Conservation (phyloP, 495 filamentous ascomycete genomes). For the Neurospora sublineolata region DNA sequence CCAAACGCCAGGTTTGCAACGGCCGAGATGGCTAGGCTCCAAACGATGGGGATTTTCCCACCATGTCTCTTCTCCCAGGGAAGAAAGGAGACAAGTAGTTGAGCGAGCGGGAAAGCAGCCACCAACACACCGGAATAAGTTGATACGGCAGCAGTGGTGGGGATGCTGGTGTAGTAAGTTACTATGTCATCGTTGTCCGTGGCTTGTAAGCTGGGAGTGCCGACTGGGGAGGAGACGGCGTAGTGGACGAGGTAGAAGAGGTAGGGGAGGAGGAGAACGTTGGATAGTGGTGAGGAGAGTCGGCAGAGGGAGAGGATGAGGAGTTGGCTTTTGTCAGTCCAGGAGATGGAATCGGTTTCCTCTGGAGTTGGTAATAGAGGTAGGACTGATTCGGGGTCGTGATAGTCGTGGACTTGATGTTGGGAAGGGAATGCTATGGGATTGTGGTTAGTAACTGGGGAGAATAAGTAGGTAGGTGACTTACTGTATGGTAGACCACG, state of each 20-base stretch:
- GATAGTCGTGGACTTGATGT: background rate
- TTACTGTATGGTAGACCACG: background rate
- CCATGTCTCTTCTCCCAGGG: slow-evolving; percentile 43
- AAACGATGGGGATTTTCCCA: slow-evolving; percentile 63
- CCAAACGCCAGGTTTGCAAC: slow-evolving; percentile 63
- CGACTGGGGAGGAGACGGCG: slow-evolving; percentile 19
- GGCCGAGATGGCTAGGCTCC: slow-evolving; percentile 58
- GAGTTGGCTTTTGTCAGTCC: slow-evolving; percentile 39
- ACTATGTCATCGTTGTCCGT: slow-evolving; percentile 34
- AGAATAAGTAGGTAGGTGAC: background rate
- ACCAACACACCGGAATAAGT: slow-evolving; percentile 4
- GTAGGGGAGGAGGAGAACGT: slow-evolving; percentile 41
- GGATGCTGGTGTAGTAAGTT: background rate
- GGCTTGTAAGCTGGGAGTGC: slow-evolving; percentile 47
- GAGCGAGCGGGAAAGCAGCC: slow-evolving; percentile 5
- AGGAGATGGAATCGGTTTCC: background rate
- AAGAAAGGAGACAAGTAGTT: slow-evolving; percentile 48
- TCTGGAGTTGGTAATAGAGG: background rate
- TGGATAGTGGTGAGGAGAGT: slow-evolving; percentile 40
- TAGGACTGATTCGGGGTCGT: background rate
- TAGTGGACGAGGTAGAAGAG: slow-evolving; percentile 48
- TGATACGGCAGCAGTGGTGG: background rate
- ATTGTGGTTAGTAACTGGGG: background rate
- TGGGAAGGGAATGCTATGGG: background rate
- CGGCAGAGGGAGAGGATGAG: slow-evolving; percentile 41